Base-by-base conservation (phyloP, 2,329 filamentous ascomycete species). In the Fusarium nygamai region DNA sequence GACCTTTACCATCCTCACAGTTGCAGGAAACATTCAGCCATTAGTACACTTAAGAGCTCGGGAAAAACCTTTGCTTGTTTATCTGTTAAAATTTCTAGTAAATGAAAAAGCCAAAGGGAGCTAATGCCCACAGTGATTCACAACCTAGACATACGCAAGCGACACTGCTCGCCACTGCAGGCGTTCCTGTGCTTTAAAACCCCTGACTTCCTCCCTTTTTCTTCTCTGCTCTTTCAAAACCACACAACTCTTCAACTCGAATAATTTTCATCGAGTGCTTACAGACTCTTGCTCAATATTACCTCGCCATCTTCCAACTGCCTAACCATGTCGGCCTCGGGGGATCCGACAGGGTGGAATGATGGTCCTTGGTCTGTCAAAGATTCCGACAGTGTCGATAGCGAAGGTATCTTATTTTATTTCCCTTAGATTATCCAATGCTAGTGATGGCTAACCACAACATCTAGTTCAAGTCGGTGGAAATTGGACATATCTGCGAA, bases 51-150 rank as follows among this genome's bases (percentile, higher is more conserved):
- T 5, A 20, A 24, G 13, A 29, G 31, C 31, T 24, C 17, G 6
- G 13, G 17, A 10, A 12, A 16, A 14, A 0, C 2, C 11, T 34
- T n/a, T 24, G 0, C 8, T 11, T 7, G 22, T 24, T n/a, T 0
- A 19, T 24, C 8, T 27, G 4, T 51, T 0, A 10, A 6, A 17
- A 5, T 19, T 14, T 51, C 17, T 24, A 7, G n/a, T 6, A 11
- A 20, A 51, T 20, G 1, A 5, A 24, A 34, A n/a, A n/a, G 5
- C 22, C 22, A 20, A 5, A 10, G 19, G 48, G 20, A 24, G 17
- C 31, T 9, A 34, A 34, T 10, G 22, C 17, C 6, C 4, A 24
- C 48, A 7, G 29, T 51, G 48, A 34, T 51, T 34, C 48, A 51
- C 8, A 20, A 6, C 19, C n/a, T 22, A 33, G 29, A 20, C 17